A percentile compares a stretch with the other conserved stretches of the same genome.
These are phyloP conservation scores for Tilletiopsis washingtonensis DNA, from an alignment of 1,284 basidiomycete species.

Conservation along the genomic window DNA sequence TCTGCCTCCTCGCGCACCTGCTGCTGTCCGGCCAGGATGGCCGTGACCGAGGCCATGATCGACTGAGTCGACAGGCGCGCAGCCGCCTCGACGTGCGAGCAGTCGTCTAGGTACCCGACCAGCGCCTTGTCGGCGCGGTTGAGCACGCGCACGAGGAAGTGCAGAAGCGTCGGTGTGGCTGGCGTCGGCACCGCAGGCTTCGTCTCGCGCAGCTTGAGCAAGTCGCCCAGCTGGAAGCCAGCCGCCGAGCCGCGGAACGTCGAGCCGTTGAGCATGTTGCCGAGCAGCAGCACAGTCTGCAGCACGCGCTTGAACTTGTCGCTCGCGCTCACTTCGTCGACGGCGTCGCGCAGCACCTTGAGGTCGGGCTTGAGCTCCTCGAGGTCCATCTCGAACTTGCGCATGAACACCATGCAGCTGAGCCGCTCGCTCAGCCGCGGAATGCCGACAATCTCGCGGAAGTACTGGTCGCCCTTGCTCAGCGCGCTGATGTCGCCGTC, in stretches of 20 bases:
- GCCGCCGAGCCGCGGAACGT: slow-evolving; percentile 73
- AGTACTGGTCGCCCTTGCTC: slow-evolving; percentile 71
- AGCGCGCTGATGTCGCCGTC: slow-evolving; percentile 22
- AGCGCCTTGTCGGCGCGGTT: slow-evolving; percentile 61
- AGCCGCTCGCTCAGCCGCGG: slow-evolving; percentile 66
- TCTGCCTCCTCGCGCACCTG: slow-evolving; percentile 18
- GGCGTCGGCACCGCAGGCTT: slow-evolving; percentile 62
- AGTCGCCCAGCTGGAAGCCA: slow-evolving; percentile 72
- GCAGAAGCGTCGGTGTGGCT: slow-evolving; percentile 73
- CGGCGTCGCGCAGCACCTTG: slow-evolving; percentile 65
- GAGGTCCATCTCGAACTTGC: slow-evolving; percentile 69
- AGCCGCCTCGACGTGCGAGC: slow-evolving; percentile 72
- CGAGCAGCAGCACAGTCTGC: slow-evolving; percentile 60
- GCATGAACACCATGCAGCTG: slow-evolving; percentile 72
- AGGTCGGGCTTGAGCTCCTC: slow-evolving; percentile 77
- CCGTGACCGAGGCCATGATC: slow-evolving; percentile 15
- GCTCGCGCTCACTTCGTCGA: slow-evolving; percentile 65
- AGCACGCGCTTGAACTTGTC: slow-evolving; percentile 63
- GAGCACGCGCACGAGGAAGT: slow-evolving; percentile 73
- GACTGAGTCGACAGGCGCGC: slow-evolving; percentile 26
- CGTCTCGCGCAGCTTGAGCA: slow-evolving; percentile 78
- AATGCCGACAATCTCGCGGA: slow-evolving; percentile 69
- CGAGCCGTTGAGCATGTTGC: slow-evolving; percentile 72
- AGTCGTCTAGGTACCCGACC: slow-evolving; percentile 68
- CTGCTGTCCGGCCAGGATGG: slow-evolving; percentile 18